Base-by-base conservation (phyloP, 169 alveolate genomes). In the Plasmodium vivax region DNA sequence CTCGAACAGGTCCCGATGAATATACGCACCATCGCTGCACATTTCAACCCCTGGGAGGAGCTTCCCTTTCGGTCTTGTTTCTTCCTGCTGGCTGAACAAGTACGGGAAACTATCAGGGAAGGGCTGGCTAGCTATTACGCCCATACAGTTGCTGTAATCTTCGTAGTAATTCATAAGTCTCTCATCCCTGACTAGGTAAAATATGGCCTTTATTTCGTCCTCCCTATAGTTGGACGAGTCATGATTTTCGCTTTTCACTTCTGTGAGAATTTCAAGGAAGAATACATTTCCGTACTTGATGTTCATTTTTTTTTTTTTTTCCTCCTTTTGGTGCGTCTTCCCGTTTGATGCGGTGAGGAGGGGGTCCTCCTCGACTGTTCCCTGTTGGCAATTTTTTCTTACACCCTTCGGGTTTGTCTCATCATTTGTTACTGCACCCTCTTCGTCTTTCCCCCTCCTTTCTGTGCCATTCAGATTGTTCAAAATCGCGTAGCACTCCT, bases 141-240 rank as follows among this genome's bases (percentile, higher is more conserved):
- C 93, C n/a, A 87, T 27, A 23, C 85, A 74, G 81, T 87, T 54
- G 30, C 62, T 51, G 77, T 87, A 87, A 10, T 87, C 82, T 16
- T 77, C 88, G 68, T 74, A 77, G 27, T 75, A 87, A 87, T 79
- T 87, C 72, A 77, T 43, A 34, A 87, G 80, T 58, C 93, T 87
- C 58, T 87, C 93, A 51, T 87, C 93, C 36, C 87, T 56, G 38
- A 77, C 58, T 43, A 87, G 14, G 77, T 87, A 87, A 74, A 87
- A 87, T 23, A 87, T 38, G 27, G 93, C 93, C 36, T 87, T 87
- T 87, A 87, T 87, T 87, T 87, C 85, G 9, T 77, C 93, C 34
- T 87, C 74, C 45, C 23, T 77, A 34, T 16, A 47, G 43, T 87
- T 62, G 23, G 93, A 79, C 2, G 36, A 51, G 43, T 87, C 27